Evolutionary conservation across 176 grass and related monocot species (phyloP), one percentile per base, ranked within the genome.

Genomic region (Lolium rigidum): DNA sequence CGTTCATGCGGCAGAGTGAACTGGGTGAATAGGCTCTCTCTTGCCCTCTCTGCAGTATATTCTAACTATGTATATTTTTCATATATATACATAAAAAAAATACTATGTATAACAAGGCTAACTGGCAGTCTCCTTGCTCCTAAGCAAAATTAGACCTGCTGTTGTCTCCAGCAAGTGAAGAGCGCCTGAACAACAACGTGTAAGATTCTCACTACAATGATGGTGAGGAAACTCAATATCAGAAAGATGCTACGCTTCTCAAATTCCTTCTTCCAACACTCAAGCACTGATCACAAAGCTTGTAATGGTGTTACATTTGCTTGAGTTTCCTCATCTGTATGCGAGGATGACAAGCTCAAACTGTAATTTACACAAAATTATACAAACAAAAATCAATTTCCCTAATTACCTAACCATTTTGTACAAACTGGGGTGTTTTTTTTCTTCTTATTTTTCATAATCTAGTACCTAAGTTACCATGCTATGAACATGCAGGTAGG

Each of bases 51-150:
- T 55, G 48, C 15, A 14, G 17, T 16, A 67, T 10, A 79, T 46
- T 31, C 77, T 46, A 79, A 6, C 38, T 79, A 79, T 25, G 13
- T 43, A 6, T 87, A 35, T 78, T 51, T 28, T 70, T 11, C 63
- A 58, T 86, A 86, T 86, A 85, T 85, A 65, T 62, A 79, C 74
- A 79, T 41, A n/a, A 58, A 46, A 46, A 76, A 31, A 31, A 70
- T 79, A 79, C 31, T 70, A 66, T 75, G 55, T 62, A 59, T 55
- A 62, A 59, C 2, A 57, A 39, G 49, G 49, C 55, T 28, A 64
- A 50, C 60, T 28, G 18, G 26, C 20, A 17, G 50, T 66, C 46
- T 59, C 9, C 49, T 21, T 41, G 56, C 77, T 60, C 56, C 38
- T 79, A 62, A 84, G 58, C 82, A 43, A 54, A 28, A 54, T 76